phyloP scores from a whole-genome alignment of 768 basidiomycete genomes.

The Lentinus brumalis region DNA sequence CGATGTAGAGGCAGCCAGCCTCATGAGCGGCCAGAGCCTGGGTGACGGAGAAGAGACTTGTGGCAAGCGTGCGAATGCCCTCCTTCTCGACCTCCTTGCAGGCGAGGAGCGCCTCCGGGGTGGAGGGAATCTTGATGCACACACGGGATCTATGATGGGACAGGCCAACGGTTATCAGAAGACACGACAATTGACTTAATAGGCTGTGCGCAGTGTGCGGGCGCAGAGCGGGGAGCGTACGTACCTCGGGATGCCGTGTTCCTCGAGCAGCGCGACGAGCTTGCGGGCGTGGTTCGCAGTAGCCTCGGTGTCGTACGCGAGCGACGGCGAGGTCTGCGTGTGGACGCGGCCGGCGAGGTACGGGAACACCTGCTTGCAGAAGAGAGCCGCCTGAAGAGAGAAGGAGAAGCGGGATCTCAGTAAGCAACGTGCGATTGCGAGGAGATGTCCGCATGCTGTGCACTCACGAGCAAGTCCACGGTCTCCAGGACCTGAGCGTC shows the following conservation, averaged over 20 bases:
- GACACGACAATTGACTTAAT: too few relatives aligned
- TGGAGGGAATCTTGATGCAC: constrained; percentile 62
- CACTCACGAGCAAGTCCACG: constrained; percentile 41
- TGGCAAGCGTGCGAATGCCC: constrained; percentile 56
- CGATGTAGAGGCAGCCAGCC: constrained; percentile 52
- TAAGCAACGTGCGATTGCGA: background rate
- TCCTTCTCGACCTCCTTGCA: constrained; percentile 45
- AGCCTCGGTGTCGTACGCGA: constrained; percentile 42
- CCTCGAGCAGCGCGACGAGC: constrained; percentile 43
- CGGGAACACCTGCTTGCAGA: constrained; percentile 47
- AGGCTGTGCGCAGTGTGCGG: too few relatives aligned
- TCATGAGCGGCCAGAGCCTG: constrained; percentile 58
- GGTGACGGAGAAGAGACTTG: constrained; percentile 52
- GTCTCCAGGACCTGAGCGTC: constrained; percentile 36
- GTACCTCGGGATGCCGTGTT: constrained; percentile 44
- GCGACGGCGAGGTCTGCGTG: constrained; percentile 45
- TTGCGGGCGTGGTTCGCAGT: constrained; percentile 46
- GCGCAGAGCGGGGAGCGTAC: background rate
- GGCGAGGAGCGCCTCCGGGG: constrained; percentile 52
- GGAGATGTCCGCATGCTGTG: background rate
- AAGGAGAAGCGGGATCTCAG: too few relatives aligned
- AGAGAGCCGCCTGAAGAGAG: constrained; percentile 41
- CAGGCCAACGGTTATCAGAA: background rate
- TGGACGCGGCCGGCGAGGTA: constrained; percentile 44
- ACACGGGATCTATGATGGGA: constrained; percentile 41